phyloP scores from a whole-genome alignment of 768 basidiomycete genomes.

The Dendrothele bispora region DNA sequence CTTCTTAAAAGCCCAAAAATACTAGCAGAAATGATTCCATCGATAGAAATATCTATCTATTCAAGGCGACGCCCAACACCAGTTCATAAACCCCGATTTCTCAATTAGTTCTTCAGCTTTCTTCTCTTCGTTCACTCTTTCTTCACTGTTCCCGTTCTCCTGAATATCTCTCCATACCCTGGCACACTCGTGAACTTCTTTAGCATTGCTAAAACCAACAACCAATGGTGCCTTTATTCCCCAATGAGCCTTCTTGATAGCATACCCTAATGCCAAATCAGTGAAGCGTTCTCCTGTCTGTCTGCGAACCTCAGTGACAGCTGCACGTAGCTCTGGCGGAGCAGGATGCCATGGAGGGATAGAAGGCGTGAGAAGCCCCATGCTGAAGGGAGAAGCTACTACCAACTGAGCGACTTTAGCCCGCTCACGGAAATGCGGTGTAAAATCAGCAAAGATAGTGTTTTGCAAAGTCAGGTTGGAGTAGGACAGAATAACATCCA shows the following conservation, averaged over 20 bases:
- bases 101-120: constrained; percentile 43
- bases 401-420: constrained; percentile 70
- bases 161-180: constrained; percentile 65
- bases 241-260: constrained; percentile 44
- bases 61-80: constrained; percentile 71
- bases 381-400: constrained; percentile 80
- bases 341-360: constrained; percentile 79
- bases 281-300: constrained; percentile 49
- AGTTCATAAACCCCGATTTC: constrained; percentile 54
- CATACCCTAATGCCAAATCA: constrained; percentile 73
- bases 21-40: no score
- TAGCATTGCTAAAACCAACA: constrained; percentile 65
- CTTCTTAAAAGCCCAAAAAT: no score
- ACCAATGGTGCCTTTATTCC: constrained; percentile 58
- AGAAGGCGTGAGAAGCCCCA: constrained; percentile 69
- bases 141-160: constrained; percentile 27
- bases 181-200: constrained; percentile 76
- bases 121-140: constrained; percentile 45
- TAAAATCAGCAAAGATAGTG: constrained; percentile 54
- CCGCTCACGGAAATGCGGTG: constrained; percentile 54
- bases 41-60: background rate
- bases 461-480: constrained; percentile 81
- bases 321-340: constrained; percentile 45
- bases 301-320: constrained; percentile 30
- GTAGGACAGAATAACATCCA: constrained; percentile 82